Evolutionary conservation across 2,329 filamentous ascomycete genomes (phyloP), one percentile per base, ranked within the genome.

Genomic region (Corniculantispora saksenae): DNA sequence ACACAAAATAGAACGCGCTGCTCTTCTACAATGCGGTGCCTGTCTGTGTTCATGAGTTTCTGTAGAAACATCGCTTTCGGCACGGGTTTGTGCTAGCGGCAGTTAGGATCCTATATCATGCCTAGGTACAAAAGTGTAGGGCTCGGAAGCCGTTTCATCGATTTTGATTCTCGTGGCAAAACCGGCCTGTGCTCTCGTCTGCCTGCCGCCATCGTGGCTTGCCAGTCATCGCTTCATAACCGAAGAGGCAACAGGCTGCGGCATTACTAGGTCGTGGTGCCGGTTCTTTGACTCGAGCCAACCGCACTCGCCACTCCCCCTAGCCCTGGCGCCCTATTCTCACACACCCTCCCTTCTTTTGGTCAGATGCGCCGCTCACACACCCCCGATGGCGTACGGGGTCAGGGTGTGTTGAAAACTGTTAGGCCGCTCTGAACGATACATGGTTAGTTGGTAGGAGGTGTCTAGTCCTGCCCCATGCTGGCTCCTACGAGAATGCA

Each of bases 171-270:
- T 48, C n/a, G 6, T 25, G 13, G 40, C 19, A 40, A 48, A 48
- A 12, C 43, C 9, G 51, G 61, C 43, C 43, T 35, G 59, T 62
- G 48, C 59, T 55, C 50, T 43, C 35, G 48, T 23, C 45, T 60
- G 50, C 50, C 61, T 63, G 53, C 61, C 61, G 43, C 61, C 61
- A 63, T 63, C 51, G 61, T 55, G 50, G 60, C 60, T 62, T 62
- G 60, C 25, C 50, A n/a, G 48, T 51, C 59, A 62, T 62, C 50
- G 59, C 59, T 45, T 61, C 59, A 62, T 55, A 62, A 47, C 59
- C 59, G 59, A 55, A 54, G 10, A 47, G 48, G 50, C 59, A 61
- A 61, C 25, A 35, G 35, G 48, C 47, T 32, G 38, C 10, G 47
- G 48, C 59, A 54, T 61, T 61, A 29, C n/a, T n/a, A n/a, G n/a